Evolutionary conservation across 192 early-diverging fungal genomes (phyloP), one percentile per base, ranked within the genome.

Genomic region (Rhizoclosmatium sp.): DNA sequence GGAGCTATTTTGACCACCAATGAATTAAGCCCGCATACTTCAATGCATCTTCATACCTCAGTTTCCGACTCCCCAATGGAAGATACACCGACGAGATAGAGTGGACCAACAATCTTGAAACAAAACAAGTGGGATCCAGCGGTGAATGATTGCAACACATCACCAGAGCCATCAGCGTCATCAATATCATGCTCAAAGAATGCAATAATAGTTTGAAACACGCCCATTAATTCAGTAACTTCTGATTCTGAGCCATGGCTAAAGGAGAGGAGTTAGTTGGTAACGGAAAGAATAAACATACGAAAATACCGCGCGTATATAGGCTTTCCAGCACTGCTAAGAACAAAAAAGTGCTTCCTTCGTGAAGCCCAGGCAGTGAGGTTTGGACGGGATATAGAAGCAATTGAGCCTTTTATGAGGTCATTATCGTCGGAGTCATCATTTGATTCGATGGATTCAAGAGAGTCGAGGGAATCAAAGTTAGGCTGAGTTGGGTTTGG

Each of bases 281-380:
- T 19, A 75, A 46, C 3, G 3, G 7, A 40, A n/a, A 4, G 2
- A 65, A 10, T 48, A 10, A 39, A 56, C 40, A 49, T 42, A 2
- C 45, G 40, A 42, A 44, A 10, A 2, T 78, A 91, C 87, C 97
- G 87, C 48, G 92, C 92, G 85, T 95, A 99, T 7, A 99, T 93
- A 14, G 97, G 96, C 82, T 99, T 99, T 21, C 97, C 97, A 3
- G 95, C 93, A 76, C 90, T 93, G 85, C 93, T 94, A 14, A 99
- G 87, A 7, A 99, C 92, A 76, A 99, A 94, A 74, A 96, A 96
- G 76, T 99, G 96, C 71, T 94, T 95, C 47, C 87, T 85, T 56
- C 91, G 91, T 14, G 77, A 80, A 2, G 86, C 66, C 92, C 92
- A 93, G 3, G 79, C 68, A 44, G 85, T 21, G 23, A 19, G 54